Conservation (phyloP, 257 asterid genomes). For the Leonotis leonurus region DNA sequence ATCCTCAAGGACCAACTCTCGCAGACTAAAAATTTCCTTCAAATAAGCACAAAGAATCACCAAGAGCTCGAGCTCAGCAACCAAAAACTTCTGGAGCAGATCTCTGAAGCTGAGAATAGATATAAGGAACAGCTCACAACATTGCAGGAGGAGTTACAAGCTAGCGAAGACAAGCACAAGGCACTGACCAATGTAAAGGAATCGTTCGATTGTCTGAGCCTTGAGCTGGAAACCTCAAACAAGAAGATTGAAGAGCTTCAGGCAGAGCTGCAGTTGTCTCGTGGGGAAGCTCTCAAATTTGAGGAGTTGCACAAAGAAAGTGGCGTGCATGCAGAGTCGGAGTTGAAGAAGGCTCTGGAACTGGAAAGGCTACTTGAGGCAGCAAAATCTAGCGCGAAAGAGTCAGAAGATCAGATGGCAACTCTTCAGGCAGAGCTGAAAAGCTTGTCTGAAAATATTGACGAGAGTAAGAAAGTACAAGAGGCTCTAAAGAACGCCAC, state of each 20-base stretch:
- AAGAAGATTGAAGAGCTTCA: constrained; percentile 62
- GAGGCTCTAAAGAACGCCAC: constrained; percentile 44
- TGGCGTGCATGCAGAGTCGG: constrained; percentile 64
- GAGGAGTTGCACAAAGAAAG: constrained; percentile 78
- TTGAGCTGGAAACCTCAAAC: constrained; percentile 61
- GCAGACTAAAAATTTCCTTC: constrained; percentile 42
- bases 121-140: constrained; percentile 45
- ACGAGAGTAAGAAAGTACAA: constrained; percentile 60
- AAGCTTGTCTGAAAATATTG: constrained; percentile 40
- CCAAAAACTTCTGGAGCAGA: constrained; percentile 47
- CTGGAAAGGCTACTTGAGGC: constrained; percentile 60
- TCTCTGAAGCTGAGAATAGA: constrained; percentile 46
- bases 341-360: constrained; percentile 53
- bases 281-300: constrained; percentile 46
- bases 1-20: constrained; percentile 51
- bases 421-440: constrained; percentile 51
- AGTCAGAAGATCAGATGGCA: constrained; percentile 53
- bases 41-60: constrained; percentile 34
- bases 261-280: constrained; percentile 39
- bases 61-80: constrained; percentile 49
- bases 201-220: constrained; percentile 45
- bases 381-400: constrained; percentile 50
- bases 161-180: constrained; percentile 47
- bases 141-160: constrained; percentile 53
- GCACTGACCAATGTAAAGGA: constrained; percentile 55